Evolutionary conservation across 1,284 basidiomycete genomes (phyloP).

Genomic region (Xerocomus cyaneibrunnescens): DNA sequence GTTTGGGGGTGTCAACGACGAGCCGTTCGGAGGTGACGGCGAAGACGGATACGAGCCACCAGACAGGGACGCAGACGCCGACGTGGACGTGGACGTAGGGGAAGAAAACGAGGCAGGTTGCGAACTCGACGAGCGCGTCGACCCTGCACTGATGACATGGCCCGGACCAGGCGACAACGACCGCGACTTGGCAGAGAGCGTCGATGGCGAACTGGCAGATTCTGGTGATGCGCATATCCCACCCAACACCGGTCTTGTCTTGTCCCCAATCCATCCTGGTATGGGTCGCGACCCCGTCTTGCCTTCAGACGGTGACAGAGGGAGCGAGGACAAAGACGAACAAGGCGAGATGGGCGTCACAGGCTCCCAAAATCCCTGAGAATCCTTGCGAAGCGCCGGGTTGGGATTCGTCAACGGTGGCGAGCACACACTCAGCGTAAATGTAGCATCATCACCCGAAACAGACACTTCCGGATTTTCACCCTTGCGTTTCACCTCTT

Average conservation of each 20-base stretch:
- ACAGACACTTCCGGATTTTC: neutral
- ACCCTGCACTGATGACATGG: conserved; percentile 1
- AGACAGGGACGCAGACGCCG: conserved; percentile 11
- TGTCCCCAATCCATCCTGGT: conserved; percentile 7
- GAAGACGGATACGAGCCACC: conserved; percentile 14
- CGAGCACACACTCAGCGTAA: conserved; percentile 8
- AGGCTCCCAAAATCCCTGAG: conserved; percentile 35
- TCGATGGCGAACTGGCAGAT: neutral
- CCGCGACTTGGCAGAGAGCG: conserved; percentile 10
- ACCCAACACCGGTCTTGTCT: neutral
- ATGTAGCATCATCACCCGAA: conserved; percentile 5
- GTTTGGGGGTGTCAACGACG: neutral
- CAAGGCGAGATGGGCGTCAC: conserved; percentile 21
- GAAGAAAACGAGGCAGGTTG: conserved; percentile 12
- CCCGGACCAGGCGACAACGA: conserved; percentile 21
- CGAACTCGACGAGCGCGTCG: conserved; percentile 11
- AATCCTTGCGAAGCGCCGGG: conserved; percentile 20
- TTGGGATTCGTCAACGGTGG: conserved; percentile 13
- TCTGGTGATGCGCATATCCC: conserved; percentile 1
- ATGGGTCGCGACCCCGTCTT: neutral
- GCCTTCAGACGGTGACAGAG: conserved; percentile 21
- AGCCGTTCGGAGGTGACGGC: conserved; percentile 5
- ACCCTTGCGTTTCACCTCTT: neutral
- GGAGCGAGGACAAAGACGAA: conserved; percentile 17
- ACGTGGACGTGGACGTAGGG: conserved; percentile 2